phyloP scores from a whole-genome alignment of 2,329 filamentous ascomycete species.

The Aspergillus vadensis region DNA sequence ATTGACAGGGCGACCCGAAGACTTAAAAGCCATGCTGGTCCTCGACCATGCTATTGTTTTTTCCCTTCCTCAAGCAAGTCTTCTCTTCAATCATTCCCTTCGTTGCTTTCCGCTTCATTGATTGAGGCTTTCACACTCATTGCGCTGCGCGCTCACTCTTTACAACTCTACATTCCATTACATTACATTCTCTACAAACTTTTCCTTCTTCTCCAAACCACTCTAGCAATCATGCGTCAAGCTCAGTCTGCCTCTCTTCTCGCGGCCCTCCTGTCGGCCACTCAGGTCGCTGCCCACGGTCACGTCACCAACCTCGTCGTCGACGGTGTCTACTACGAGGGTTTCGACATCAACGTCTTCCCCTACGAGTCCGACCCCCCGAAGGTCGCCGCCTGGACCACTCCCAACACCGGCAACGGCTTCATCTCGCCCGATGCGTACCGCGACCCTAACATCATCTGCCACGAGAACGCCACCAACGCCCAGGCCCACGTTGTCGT shows the following conservation, averaged over 20 bases:
- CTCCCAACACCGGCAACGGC: slow-evolving; percentile 53
- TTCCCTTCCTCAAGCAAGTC: slow-evolving; percentile 1
- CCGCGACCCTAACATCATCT: slow-evolving; percentile 54
- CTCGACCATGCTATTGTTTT: neutral
- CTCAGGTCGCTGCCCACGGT: slow-evolving; percentile 35
- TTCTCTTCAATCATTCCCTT: neutral
- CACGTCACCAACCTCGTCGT: slow-evolving; percentile 41
- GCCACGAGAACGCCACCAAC: slow-evolving; percentile 58
- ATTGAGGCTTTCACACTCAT: slow-evolving; percentile 14
- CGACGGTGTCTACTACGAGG: slow-evolving; percentile 37
- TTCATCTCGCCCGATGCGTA: slow-evolving; percentile 51
- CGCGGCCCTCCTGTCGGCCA: slow-evolving; percentile 34
- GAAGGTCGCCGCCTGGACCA: slow-evolving; percentile 55
- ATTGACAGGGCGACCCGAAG: neutral
- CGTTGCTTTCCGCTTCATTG: slow-evolving; percentile 12
- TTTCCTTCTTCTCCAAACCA: neutral
- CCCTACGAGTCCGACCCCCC: slow-evolving; percentile 37
- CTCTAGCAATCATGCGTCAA: slow-evolving; percentile 12
- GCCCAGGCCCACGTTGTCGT: slow-evolving; percentile 54
- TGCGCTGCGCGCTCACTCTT: slow-evolving; percentile 16
- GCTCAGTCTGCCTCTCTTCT: slow-evolving; percentile 26
- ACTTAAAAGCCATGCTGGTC: neutral
- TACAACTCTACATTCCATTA: slow-evolving; percentile 1
- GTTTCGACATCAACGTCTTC: slow-evolving; percentile 41
- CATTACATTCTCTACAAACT: slow-evolving; percentile 1